Evolutionary conservation across 2,329 filamentous ascomycete genomes (phyloP), one percentile per base, ranked within the genome.

Genomic region (Pestalotiopsis sp.): DNA sequence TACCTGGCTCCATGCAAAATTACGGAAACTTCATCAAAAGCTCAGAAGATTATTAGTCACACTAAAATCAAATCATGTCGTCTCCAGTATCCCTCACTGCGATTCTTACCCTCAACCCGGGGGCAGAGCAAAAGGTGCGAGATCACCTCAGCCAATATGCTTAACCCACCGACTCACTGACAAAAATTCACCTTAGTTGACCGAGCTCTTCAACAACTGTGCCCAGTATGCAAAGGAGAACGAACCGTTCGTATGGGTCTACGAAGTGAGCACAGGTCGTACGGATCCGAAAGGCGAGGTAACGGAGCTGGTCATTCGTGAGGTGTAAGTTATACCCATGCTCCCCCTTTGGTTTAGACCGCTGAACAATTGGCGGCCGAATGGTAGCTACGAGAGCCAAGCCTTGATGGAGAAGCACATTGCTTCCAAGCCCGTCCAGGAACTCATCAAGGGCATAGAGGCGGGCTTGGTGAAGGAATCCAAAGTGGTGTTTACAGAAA

Each of bases 141-240:
- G 45, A 14, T 31, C 13, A 23, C 4, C 3, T 23, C 6, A 36
- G n/a, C n/a, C 62, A 11, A 27, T 65, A 11, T 38, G 13, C 3
- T 25, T 23, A 25, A 25, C 11, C 9, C 13, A 23, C 41, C 6
- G 2, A 38, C 13, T 4, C 23, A n/a, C 4, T 4, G 2, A 9
- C 45, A 23, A 45, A 7, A 2, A 36, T 4, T 23, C 36, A 17
- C 31, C 17, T 7, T 14, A 65, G 62, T 65, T 65, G 20, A 49
- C 23, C 13, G 62, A 65, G 62, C 62, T 65, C 62, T 65, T 65
- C 14, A 36, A 45, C 62, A 52, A 65, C 17, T 65, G 62, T 41
- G 62, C 62, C 14, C 20, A 65, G 23, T 65, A 65, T 20, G n/a
- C 62, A 6, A 65, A 65, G 27, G 62, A 65, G 41, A 65, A 65